These are phyloP conservation scores for Podosphaera aphanis DNA, from an alignment of 2,329 filamentous ascomycete genomes.

Conservation along the genomic window DNA sequence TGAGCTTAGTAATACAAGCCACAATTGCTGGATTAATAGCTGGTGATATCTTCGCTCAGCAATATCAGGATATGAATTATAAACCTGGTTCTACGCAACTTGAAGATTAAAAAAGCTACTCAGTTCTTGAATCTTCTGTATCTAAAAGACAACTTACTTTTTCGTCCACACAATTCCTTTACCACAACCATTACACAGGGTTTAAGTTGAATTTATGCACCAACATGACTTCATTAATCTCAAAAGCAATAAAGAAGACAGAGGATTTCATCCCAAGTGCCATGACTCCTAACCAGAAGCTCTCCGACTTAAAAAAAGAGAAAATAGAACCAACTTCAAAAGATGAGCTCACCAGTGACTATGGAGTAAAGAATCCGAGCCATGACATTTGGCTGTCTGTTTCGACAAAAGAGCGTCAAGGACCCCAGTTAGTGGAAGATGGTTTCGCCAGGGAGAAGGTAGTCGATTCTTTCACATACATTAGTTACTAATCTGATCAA, in stretches of 20 bases:
- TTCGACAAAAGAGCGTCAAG: constrained; percentile 35
- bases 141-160: neutral
- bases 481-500: neutral
- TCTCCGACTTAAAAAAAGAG: constrained; percentile 15
- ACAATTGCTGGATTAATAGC: neutral
- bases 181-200: neutral
- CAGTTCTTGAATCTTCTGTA: neutral
- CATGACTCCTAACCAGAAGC: constrained; percentile 12
- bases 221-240: neutral
- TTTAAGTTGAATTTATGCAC: neutral
- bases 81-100: neutral
- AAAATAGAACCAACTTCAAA: constrained; percentile 34
- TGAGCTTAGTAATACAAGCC: neutral
- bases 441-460: constrained; percentile 52
- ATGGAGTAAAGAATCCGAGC: constrained; percentile 47
- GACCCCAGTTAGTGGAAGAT: constrained; percentile 49
- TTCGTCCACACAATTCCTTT: neutral
- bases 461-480: constrained; percentile 1
- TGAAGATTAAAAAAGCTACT: neutral
- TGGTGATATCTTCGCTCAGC: neutral
- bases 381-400: constrained; percentile 60
- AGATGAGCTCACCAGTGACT: constrained; percentile 49
- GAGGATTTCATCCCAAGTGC: constrained; percentile 6
- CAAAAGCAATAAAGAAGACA: constrained; percentile 3
- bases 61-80: neutral